Evolutionary conservation across 2,329 filamentous ascomycete species (phyloP), one percentile per base, ranked within the genome.

Genomic region (Hypoxylon rubiginosum): DNA sequence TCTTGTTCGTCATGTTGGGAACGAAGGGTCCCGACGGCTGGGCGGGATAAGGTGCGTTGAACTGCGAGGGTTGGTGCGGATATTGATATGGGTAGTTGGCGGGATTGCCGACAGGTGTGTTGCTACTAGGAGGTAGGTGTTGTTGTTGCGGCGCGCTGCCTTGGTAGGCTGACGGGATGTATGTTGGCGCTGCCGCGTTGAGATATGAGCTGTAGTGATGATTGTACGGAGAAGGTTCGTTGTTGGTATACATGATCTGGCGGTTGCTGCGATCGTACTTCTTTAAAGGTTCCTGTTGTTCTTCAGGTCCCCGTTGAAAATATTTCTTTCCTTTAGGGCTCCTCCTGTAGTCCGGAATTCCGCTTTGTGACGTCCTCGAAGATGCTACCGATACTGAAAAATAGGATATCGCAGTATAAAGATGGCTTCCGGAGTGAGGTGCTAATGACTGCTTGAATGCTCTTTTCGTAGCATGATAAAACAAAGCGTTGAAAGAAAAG

Each of bases 331-430:
- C 7, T 39, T 39, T 39, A 6, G 36, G 13, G 4, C 2, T 13
- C 9, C 26, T 3, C 26, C 3, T 6, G 36, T n/a, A 9, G 15
- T 17, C 36, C 4, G 36, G 36, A 7, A 39, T 4, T 39, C 36
- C 13, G 15, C 8, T 8, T 56, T 34, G 34, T 4, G 39, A 48
- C n/a, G n/a, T n/a, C 5, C 9, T n/a, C 19, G 13, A 49, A 13
- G 1, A 26, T 36, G 53, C 58, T 15, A 45, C 19, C 4, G 52
- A 10, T 19, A 43, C 19, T 32, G 50, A 53, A n/a, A 45, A 43
- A 19, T 24, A 21, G 28, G 41, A 36, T 11, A 15, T 43, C n/a
- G 39, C 39, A 19, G n/a, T 17, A 41, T n/a, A 19, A 55, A 4
- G 17, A 41, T 34, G n/a, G 26, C 15, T 13, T 15, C 34, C 34